phyloP scores from a whole-genome alignment of 352 stramenopile species.

The Peronospora farinosa region DNA sequence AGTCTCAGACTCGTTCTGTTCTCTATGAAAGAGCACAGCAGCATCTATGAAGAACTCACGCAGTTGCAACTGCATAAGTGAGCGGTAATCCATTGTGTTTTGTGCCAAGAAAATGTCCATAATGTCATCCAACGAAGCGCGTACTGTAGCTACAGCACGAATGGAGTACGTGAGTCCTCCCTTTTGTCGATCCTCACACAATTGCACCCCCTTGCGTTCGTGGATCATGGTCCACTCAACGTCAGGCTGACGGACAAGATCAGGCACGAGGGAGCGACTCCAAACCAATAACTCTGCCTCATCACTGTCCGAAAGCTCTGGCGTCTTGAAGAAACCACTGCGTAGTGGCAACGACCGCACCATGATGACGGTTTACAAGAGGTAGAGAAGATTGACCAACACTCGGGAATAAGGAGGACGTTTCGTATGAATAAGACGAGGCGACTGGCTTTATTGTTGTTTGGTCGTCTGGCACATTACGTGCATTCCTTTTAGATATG shows the following conservation, averaged over 20 bases:
- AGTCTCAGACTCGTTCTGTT: constrained; percentile 70
- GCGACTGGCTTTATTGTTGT: constrained; percentile 28
- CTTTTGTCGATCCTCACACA: constrained; percentile 77
- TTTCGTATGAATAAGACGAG: neutral
- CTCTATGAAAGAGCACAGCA: constrained; percentile 65
- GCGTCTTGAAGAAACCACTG: constrained; percentile 67
- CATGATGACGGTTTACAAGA: constrained; percentile 24
- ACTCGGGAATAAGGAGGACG: neutral
- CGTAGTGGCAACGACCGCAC: constrained; percentile 73
- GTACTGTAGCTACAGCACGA: constrained; percentile 46
- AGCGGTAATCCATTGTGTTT: constrained; percentile 55
- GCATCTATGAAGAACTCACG: constrained; percentile 68
- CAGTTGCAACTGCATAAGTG: constrained; percentile 68
- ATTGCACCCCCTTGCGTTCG: constrained; percentile 63
- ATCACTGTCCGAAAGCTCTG: constrained; percentile 52
- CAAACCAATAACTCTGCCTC: constrained; percentile 66
- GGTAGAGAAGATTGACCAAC: no score
- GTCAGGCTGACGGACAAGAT: constrained; percentile 56
- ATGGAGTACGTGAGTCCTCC: constrained; percentile 79
- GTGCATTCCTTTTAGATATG: neutral
- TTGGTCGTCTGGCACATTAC: constrained; percentile 5
- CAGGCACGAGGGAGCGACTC: constrained; percentile 61
- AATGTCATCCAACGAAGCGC: constrained; percentile 59
- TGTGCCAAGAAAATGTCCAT: constrained; percentile 72
- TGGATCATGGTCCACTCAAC: constrained; percentile 73